phyloP scores from a whole-genome alignment of 1,284 basidiomycete species.

The Irpex sp. region DNA sequence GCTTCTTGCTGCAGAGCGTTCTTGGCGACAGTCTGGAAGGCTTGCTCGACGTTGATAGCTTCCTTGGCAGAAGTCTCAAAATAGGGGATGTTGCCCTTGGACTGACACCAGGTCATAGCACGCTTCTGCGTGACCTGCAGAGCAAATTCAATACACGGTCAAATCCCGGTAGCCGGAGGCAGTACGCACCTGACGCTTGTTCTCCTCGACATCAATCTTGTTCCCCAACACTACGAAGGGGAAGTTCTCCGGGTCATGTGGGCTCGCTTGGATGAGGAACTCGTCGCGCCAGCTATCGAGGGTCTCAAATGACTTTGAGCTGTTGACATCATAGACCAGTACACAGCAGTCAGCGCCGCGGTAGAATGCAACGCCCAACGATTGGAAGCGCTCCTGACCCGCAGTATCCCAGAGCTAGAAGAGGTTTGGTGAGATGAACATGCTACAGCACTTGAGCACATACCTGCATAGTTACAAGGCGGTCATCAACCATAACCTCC shows the following conservation, averaged over 20 bases:
- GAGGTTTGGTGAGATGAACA: neutral
- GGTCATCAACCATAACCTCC: slow-evolving; percentile 98
- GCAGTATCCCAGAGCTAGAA: slow-evolving; percentile 96
- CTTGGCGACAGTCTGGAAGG: slow-evolving; percentile 99
- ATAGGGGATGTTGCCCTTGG: slow-evolving; percentile 99
- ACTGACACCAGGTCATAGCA: slow-evolving; percentile 99
- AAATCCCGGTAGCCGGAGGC: neutral
- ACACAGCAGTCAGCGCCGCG: slow-evolving; percentile 99
- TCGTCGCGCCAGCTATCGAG: slow-evolving; percentile 97
- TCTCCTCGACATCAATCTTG: slow-evolving; percentile 99
- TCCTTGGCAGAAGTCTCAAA: slow-evolving; percentile 99
- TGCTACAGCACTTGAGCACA: slow-evolving; percentile 20
- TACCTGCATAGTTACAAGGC: slow-evolving; percentile 98
- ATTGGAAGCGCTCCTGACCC: slow-evolving; percentile 99
- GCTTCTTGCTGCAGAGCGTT: slow-evolving; percentile 97
- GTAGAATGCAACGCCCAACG: slow-evolving; percentile 97
- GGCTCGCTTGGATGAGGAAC: slow-evolving; percentile 96
- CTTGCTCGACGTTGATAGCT: slow-evolving; percentile 99
- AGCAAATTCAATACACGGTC: neutral
- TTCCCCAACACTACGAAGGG: slow-evolving; percentile 98
- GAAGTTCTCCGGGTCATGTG: slow-evolving; percentile 98
- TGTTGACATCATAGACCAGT: slow-evolving; percentile 98
- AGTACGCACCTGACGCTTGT: slow-evolving; percentile 85
- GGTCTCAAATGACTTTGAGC: slow-evolving; percentile 96
- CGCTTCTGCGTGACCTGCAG: slow-evolving; percentile 95